phyloP scores from a whole-genome alignment of 768 basidiomycete species.

The Lentinula sp. region DNA sequence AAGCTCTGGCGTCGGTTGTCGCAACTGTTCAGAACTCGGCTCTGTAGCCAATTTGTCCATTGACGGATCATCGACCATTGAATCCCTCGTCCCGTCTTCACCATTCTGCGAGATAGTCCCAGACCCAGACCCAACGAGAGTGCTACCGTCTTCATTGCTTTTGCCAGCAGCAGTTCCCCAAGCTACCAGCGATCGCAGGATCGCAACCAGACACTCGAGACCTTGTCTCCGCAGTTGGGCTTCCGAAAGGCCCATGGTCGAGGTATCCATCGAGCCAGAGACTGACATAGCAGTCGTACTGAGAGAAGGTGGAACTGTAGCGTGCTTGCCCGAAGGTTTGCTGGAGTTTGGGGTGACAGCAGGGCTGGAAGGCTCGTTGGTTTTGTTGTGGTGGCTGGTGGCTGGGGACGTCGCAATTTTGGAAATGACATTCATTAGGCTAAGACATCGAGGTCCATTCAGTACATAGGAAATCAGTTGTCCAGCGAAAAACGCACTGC shows the following conservation, averaged over 20 bases:
- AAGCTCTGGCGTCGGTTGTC: constrained; percentile 71
- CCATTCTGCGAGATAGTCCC: constrained; percentile 33
- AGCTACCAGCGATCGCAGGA: constrained; percentile 82
- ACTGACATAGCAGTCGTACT: constrained; percentile 60
- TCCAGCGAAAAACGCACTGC: constrained; percentile 46
- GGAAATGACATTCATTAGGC: constrained; percentile 92
- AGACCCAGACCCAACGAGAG: constrained; percentile 27
- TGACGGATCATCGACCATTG: constrained; percentile 49
- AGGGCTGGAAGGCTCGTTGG: constrained; percentile 55
- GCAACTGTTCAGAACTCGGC: constrained; percentile 47
- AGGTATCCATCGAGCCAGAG: constrained; percentile 62
- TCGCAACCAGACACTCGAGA: constrained; percentile 90
- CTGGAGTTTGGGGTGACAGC: constrained; percentile 41
- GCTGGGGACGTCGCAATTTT: constrained; percentile 71
- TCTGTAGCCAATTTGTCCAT: constrained; percentile 46
- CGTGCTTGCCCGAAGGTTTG: constrained; percentile 31
- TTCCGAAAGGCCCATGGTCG: constrained; percentile 69
- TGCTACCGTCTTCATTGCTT: constrained; percentile 28
- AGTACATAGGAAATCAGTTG: neutral
- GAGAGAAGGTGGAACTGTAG: constrained; percentile 45
- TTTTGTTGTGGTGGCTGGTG: constrained; percentile 40
- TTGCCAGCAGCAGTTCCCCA: constrained; percentile 73
- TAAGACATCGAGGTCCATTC: constrained; percentile 19
- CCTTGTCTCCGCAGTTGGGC: constrained; percentile 81
- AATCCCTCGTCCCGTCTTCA: constrained; percentile 51